Evolutionary conservation across 208 protist species (phyloP).

Genomic region (Eutreptiella sp.): DNA sequence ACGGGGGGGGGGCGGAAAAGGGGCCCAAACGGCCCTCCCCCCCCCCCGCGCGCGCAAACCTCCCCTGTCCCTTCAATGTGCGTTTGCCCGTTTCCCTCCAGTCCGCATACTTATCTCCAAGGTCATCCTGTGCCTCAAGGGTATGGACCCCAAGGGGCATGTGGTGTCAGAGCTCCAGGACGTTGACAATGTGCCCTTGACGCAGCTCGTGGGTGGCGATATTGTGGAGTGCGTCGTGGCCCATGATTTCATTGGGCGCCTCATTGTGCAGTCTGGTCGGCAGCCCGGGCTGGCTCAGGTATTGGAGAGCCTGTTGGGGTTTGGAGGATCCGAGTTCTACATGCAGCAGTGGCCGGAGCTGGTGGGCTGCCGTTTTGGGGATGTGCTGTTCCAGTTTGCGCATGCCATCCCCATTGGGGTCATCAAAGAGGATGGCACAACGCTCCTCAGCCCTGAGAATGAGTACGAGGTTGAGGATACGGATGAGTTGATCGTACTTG

Average conservation of each 20-base stretch:
- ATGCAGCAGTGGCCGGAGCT: constrained; percentile 30
- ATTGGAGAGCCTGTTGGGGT: constrained; percentile 30
- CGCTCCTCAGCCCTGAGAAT: constrained; percentile 21
- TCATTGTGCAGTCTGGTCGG: constrained; percentile 30
- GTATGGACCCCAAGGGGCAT: constrained; percentile 21
- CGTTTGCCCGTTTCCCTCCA: too few relatives aligned
- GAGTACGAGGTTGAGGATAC: constrained; percentile 18
- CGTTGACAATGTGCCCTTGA: constrained; percentile 32
- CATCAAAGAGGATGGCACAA: not conserved
- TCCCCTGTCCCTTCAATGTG: too few relatives aligned
- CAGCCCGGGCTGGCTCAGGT: constrained; percentile 31
- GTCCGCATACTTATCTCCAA: too few relatives aligned
- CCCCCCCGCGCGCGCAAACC: too few relatives aligned
- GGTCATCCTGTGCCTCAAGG: constrained; percentile 27
- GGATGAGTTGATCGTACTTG: constrained; percentile 32
- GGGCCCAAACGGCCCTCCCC: too few relatives aligned
- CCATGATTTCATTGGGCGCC: constrained; percentile 35
- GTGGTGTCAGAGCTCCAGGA: constrained; percentile 33
- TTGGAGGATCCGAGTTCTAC: constrained; percentile 37
- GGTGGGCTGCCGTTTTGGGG: constrained; percentile 21
- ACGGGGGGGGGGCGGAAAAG: too few relatives aligned
- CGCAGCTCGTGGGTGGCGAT: constrained; percentile 31
- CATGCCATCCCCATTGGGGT: constrained; percentile 33
- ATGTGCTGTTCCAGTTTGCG: constrained; percentile 25
- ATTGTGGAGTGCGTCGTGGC: constrained; percentile 29